A percentile compares a stretch with the other conserved stretches of the same genome.
Conservation (phyloP, 2,329 filamentous ascomycete species). For the Talaromyces sp. region DNA sequence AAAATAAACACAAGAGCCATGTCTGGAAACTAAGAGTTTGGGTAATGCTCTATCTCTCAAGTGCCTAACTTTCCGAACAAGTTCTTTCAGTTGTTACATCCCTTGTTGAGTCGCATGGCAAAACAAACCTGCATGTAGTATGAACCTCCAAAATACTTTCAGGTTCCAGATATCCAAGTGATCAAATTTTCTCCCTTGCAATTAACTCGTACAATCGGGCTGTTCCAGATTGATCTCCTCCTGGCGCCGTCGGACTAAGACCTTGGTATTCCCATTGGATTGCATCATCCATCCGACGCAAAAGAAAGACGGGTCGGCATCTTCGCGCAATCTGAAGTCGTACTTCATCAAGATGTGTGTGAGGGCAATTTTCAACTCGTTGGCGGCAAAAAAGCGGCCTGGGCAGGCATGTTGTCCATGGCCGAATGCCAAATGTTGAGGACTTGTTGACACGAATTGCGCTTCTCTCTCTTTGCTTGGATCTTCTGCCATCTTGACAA, state of each 20-base stretch:
- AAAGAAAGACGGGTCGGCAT: neutral
- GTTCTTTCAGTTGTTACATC: neutral
- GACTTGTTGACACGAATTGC: constrained; percentile 50
- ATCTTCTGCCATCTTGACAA: constrained; percentile 36
- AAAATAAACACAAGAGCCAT: neutral
- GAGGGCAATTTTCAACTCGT: constrained; percentile 22
- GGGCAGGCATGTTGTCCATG: constrained; percentile 48
- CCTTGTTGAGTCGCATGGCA: neutral
- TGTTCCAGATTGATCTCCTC: constrained; percentile 6
- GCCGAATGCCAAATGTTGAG: constrained; percentile 49
- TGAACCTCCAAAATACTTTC: neutral
- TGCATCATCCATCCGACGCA: neutral
- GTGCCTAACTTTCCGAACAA: neutral
- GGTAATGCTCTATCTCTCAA: neutral
- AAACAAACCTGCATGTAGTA: neutral
- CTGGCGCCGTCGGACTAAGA: constrained; percentile 6
- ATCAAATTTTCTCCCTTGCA: no score
- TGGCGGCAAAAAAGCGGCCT: constrained; percentile 25
- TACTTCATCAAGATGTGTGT: constrained; percentile 25
- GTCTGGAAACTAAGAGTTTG: neutral
- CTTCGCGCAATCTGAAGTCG: constrained; percentile 14
- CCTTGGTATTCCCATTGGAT: neutral
- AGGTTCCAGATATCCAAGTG: neutral
- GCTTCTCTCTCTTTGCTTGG: constrained; percentile 29
- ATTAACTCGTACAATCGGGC: neutral